phyloP scores from a whole-genome alignment of 805 yeast genomes.

The Saccharomycopsis lassenensis region DNA sequence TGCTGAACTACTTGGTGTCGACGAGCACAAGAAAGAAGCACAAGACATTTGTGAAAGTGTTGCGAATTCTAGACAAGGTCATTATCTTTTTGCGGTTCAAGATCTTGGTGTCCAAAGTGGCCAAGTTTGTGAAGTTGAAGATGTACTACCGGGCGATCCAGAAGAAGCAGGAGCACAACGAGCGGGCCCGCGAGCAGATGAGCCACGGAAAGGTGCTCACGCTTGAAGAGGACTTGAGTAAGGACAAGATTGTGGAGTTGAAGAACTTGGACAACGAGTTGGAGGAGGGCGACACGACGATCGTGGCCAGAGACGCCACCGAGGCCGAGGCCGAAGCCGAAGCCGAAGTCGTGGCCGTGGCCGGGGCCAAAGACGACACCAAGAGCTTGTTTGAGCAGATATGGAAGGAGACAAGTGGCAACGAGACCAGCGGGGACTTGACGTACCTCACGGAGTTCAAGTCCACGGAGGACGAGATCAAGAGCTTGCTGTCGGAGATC shows the following conservation, averaged over 20 bases:
- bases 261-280: background rate
- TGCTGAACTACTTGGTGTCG: constrained; percentile 10
- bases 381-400: background rate
- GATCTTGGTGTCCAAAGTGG: constrained; percentile 6
- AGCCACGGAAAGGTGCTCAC: too few species aligned
- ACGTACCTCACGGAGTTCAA: constrained; percentile 5
- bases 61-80: constrained; percentile 7
- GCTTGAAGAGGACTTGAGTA: too few species aligned
- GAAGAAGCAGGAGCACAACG: background rate
- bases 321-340: too few species aligned
- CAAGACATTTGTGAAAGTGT: background rate
- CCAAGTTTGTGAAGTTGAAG: constrained; percentile 5
- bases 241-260: too few species aligned
- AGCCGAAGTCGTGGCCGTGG: background rate
- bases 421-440: too few species aligned
- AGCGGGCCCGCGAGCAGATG: too few species aligned
- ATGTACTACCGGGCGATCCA: too few species aligned
- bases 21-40: background rate
- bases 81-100: constrained; percentile 10
- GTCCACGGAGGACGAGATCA: constrained; percentile 12
- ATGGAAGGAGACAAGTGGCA: background rate
- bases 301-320: background rate
- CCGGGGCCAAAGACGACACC: background rate
- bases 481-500: constrained; percentile 11
- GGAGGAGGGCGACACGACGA: background rate